Percentiles rank a stretch among this genome's conserved stretches.
Conservation (phyloP, 83 land plant species). For the Picea engelmannii region DNA sequence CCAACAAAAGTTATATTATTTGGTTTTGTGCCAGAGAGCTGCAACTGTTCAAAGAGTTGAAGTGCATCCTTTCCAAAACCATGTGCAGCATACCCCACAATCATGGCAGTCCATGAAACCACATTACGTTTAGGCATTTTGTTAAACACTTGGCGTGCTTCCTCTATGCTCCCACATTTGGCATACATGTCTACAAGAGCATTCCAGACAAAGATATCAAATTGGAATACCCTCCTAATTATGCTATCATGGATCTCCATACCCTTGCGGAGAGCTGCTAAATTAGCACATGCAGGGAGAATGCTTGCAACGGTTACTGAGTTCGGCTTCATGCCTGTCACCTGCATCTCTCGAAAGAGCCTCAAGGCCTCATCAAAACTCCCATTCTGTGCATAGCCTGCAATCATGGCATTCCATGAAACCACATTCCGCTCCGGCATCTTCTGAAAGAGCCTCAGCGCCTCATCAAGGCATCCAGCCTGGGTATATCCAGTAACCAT, state of each 20-base stretch:
- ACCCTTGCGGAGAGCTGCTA: neutral
- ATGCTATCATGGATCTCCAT: constrained; percentile 3
- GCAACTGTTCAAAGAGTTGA: constrained; percentile 43
- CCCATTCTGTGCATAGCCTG: neutral
- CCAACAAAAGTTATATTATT: too few species aligned
- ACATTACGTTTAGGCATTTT: constrained; percentile 32
- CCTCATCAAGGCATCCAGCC: constrained; percentile 58
- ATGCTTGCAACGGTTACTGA: neutral
- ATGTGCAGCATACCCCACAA: constrained; percentile 55
- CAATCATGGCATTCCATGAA: constrained; percentile 10
- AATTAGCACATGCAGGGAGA: constrained; percentile 5
- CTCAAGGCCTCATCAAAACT: neutral
- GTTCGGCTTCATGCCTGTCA: neutral
- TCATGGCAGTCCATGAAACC: constrained; percentile 64
- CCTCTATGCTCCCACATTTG: constrained; percentile 21
- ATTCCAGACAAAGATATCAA: constrained; percentile 29
- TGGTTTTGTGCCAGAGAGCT: constrained; percentile 9
- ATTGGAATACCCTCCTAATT: neutral
- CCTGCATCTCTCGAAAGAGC: neutral
- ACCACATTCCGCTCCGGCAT: neutral
- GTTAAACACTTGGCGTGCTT: constrained; percentile 43
- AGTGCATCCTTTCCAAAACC: constrained; percentile 50
- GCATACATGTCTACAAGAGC: constrained; percentile 51
- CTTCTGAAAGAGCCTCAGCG: constrained; percentile 35
- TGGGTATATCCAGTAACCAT: constrained; percentile 63